Evolutionary conservation across 768 basidiomycete genomes (phyloP).

Genomic region (Austroboletus festivus): DNA sequence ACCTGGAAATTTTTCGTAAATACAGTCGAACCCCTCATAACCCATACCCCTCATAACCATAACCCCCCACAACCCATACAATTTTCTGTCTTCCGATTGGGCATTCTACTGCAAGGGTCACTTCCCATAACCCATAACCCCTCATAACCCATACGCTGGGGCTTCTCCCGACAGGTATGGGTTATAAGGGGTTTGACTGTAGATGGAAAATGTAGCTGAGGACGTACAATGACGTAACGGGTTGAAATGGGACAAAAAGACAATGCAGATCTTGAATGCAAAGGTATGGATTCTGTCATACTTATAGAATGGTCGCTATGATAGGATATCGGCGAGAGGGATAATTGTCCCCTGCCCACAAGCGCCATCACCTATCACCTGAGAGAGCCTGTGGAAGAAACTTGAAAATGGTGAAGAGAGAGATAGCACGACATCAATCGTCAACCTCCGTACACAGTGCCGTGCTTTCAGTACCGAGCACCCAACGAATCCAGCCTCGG

Average conservation of each 20-base stretch:
- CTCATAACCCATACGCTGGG: too few species aligned
- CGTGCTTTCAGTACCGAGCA: constrained; percentile 8
- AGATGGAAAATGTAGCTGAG: neutral
- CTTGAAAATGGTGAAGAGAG: neutral
- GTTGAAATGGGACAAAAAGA: constrained; percentile 8
- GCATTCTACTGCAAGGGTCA: too few species aligned
- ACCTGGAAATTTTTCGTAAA: constrained; percentile 1
- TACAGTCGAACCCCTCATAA: too few species aligned
- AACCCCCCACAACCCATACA: too few species aligned
- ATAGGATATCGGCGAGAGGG: too few species aligned
- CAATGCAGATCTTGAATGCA: neutral
- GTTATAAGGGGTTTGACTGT: neutral
- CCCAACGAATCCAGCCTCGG: constrained; percentile 10
- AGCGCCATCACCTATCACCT: too few species aligned
- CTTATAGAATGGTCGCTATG: too few species aligned
- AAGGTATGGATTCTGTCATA: neutral
- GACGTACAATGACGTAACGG: constrained; percentile 16
- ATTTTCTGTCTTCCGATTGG: too few species aligned
- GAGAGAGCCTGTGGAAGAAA: neutral
- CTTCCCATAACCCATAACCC: too few species aligned
- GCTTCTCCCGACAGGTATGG: too few species aligned
- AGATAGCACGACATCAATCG: constrained; percentile 16
- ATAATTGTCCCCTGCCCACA: too few species aligned
- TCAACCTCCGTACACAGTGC: constrained; percentile 15
- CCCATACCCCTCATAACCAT: too few species aligned